Conservation (phyloP, 2,329 filamentous ascomycete genomes). For the Alternaria brassicae region DNA sequence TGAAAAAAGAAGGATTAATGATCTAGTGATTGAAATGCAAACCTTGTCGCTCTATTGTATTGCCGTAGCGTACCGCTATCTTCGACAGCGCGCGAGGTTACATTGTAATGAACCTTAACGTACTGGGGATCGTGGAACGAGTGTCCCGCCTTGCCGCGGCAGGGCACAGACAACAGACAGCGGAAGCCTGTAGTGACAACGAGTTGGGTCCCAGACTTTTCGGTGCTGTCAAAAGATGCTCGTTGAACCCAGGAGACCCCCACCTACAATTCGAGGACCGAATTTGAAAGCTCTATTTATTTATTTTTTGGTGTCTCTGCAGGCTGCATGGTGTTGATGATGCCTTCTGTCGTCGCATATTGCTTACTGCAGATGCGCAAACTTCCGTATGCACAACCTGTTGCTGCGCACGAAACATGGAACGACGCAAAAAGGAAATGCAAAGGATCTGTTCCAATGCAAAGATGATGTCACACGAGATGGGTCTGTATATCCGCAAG, state of each 20-base stretch:
- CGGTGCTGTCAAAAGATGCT: background rate
- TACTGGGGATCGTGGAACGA: background rate
- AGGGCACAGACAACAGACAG: slow-evolving; percentile 2
- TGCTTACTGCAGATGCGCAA: slow-evolving; percentile 3
- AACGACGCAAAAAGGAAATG: slow-evolving; percentile 1
- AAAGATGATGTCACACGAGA: background rate
- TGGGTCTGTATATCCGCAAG: background rate
- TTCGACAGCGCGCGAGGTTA: background rate
- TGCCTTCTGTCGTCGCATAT: background rate
- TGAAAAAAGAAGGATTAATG: background rate
- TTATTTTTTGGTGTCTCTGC: background rate
- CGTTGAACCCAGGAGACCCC: background rate
- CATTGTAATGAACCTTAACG: background rate
- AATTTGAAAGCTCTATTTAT: background rate
- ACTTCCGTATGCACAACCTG: background rate
- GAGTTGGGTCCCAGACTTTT: background rate
- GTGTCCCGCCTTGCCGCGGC: slow-evolving; percentile 1
- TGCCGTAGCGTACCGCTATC: background rate
- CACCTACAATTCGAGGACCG: background rate
- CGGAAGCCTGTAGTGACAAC: background rate
- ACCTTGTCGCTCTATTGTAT: background rate
- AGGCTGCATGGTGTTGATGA: background rate
- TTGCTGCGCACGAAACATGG: background rate
- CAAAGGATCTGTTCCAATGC: background rate
- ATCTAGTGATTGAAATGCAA: background rate